Base-by-base conservation (phyloP, 495 filamentous ascomycete species). In the Aspergillus asperescens region DNA sequence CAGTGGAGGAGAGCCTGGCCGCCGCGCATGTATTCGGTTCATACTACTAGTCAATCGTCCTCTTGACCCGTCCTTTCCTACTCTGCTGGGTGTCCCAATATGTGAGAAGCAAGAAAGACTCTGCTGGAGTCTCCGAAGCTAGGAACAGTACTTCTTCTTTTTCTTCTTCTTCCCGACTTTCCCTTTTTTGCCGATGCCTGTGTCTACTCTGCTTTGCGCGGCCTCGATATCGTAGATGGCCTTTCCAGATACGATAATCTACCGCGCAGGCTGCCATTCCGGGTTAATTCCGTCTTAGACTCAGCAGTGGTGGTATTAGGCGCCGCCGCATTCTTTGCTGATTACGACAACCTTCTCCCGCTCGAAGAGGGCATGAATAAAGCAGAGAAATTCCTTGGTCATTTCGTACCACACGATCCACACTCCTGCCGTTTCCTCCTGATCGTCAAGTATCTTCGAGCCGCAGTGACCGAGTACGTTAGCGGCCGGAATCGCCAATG, bases 241-340 rank as follows among this genome's bases (percentile, higher is more conserved):
- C 81, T 83, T 6, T 67, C 78, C 27, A 76, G 80, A 48, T 78
- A 73, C 13, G 61, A 72, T 9, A 83, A 85, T 51, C 71, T 89
- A n/a, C 81, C 86, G 0, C 78, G 74, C 37, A 73, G 85, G 22
- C 80, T 88, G 41, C 84, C 86, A 0, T 86, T 87, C 48, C 65
- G 87, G 55, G 82, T 87, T 52, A 86, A 89, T 60, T 86, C 84
- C 38, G 79, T 87, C 44, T 89, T 90, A 62, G 79, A 85, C 28
- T 84, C 84, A 2, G 83, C 84, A 3, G 72, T 89, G 4, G 77
- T 88, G 8, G 71, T 89, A 3, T n/a, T n/a, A n/a, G n/a, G n/a
- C n/a, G 73, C 85, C 24, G 78, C 84, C 46, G 86, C 86, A 47
- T 83, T 86, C 58, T 88, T 88, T 56, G 80, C 83, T 3, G 76